These are phyloP conservation scores for Exophiala phaeomuriformis DNA, from an alignment of 2,329 filamentous ascomycete species.

Conservation along the genomic window DNA sequence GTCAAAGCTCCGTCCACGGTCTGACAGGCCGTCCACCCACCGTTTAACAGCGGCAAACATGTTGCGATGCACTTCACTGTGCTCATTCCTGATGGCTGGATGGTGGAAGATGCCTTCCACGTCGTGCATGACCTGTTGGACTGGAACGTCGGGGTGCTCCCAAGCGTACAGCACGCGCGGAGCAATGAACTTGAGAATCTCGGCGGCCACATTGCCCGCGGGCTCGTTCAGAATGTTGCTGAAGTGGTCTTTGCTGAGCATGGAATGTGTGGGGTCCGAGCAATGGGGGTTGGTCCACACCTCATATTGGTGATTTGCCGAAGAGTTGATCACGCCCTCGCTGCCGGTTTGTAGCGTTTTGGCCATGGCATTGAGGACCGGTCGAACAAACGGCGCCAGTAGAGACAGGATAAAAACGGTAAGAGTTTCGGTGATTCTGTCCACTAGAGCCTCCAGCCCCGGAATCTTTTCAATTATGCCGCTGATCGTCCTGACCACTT, in stretches of 20 bases:
- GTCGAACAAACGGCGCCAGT: slow-evolving; percentile 82
- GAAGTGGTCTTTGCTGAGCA: slow-evolving; percentile 79
- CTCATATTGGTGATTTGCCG: slow-evolving; percentile 67
- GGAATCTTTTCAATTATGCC: slow-evolving; percentile 85
- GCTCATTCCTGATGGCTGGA: slow-evolving; percentile 69
- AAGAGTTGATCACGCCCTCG: slow-evolving; percentile 59
- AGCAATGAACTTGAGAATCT: slow-evolving; percentile 76
- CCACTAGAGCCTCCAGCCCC: slow-evolving; percentile 77
- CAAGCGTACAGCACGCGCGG: slow-evolving; percentile 86
- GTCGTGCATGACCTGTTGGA: slow-evolving; percentile 76
- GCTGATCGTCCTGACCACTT: slow-evolving; percentile 80
- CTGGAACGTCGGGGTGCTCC: slow-evolving; percentile 76
- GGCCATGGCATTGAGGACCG: slow-evolving; percentile 81
- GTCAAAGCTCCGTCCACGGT: slow-evolving; percentile 61
- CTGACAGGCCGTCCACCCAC: slow-evolving; percentile 67
- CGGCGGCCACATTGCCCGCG: slow-evolving; percentile 64
- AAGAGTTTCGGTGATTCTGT: slow-evolving; percentile 87
- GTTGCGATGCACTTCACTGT: slow-evolving; percentile 68
- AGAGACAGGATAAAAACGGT: slow-evolving; percentile 88
- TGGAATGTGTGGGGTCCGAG: slow-evolving; percentile 72
- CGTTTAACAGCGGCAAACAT: slow-evolving; percentile 83
- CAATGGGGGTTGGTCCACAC: slow-evolving; percentile 70
- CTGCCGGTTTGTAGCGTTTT: slow-evolving; percentile 80
- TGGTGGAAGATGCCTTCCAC: slow-evolving; percentile 83
- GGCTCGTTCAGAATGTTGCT: slow-evolving; percentile 70